Evolutionary conservation across 1,139 yeast genomes (phyloP).

Genomic region (Kluyveromyces sp.): DNA sequence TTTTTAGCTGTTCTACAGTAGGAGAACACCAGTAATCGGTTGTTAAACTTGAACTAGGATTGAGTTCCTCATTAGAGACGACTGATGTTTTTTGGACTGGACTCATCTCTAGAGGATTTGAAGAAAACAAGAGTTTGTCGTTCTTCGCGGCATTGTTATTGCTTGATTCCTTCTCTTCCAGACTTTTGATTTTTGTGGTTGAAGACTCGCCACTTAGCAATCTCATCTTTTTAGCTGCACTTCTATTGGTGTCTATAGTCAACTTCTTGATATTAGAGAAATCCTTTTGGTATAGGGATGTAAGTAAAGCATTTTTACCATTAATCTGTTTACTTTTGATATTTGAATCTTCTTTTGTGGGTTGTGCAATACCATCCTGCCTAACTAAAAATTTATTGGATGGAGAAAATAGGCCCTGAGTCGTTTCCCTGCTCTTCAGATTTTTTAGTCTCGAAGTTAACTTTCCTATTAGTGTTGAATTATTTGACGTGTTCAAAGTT

Average conservation of each 20-base stretch:
- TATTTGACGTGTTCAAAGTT: conserved; percentile 11
- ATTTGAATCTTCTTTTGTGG: background rate
- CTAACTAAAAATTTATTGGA: conserved; percentile 19
- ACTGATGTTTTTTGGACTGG: background rate
- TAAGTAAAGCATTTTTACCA: background rate
- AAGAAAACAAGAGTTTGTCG: background rate
- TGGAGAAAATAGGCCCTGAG: conserved; percentile 34
- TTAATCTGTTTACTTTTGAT: background rate
- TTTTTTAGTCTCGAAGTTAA: conserved; percentile 29
- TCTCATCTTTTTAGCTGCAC: conserved; percentile 33
- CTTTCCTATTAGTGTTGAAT: conserved; percentile 30
- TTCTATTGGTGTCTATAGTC: conserved; percentile 34
- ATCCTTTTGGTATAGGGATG: conserved; percentile 9
- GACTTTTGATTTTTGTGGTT: conserved; percentile 23
- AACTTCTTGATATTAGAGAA: conserved; percentile 26
- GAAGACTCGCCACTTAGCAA: conserved; percentile 30
- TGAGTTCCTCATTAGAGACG: conserved; percentile 4
- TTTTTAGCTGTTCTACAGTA: conserved; percentile 45
- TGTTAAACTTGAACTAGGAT: conserved; percentile 10
- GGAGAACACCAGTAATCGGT: conserved; percentile 81
- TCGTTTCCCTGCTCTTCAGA: conserved; percentile 21
- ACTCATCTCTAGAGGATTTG: background rate
- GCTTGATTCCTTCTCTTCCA: conserved; percentile 14
- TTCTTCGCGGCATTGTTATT: background rate
- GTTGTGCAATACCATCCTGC: conserved; percentile 5